These are phyloP conservation scores for Oemleria cerasiformis DNA, from an alignment of 306 rosid genomes.

Conservation along the genomic window DNA sequence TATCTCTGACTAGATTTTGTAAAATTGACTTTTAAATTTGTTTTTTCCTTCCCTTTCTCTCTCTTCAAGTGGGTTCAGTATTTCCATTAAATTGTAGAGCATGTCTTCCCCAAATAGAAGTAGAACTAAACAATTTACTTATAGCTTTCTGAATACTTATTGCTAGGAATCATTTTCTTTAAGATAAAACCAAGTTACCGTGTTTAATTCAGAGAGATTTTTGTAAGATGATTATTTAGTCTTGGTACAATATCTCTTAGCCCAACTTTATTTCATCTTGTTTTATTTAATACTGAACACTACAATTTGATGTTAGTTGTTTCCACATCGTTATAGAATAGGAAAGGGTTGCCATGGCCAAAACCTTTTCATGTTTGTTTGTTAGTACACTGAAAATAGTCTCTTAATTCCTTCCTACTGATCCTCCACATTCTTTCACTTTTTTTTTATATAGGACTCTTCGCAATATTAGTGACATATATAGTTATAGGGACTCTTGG, in stretches of 20 bases:
- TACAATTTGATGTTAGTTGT: background rate
- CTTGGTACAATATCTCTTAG: background rate
- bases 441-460: background rate
- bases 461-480: too few species aligned
- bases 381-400: background rate
- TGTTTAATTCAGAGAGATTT: background rate
- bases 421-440: background rate
- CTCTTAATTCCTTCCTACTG: background rate
- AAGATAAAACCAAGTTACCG: background rate
- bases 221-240: background rate
- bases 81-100: background rate
- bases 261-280: background rate
- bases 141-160: background rate
- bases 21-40: background rate
- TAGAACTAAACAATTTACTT: background rate
- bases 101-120: background rate
- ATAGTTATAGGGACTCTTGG: too few species aligned
- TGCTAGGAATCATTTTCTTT: background rate
- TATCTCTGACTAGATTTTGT: background rate
- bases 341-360: background rate
- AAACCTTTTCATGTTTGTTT: background rate
- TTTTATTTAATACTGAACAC: background rate
- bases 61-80: background rate
- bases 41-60: background rate
- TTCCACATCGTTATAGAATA: background rate